Evolutionary conservation across 1,284 basidiomycete species (phyloP), one percentile per base, ranked within the genome.

Genomic region (Leccinum pallidistipes): DNA sequence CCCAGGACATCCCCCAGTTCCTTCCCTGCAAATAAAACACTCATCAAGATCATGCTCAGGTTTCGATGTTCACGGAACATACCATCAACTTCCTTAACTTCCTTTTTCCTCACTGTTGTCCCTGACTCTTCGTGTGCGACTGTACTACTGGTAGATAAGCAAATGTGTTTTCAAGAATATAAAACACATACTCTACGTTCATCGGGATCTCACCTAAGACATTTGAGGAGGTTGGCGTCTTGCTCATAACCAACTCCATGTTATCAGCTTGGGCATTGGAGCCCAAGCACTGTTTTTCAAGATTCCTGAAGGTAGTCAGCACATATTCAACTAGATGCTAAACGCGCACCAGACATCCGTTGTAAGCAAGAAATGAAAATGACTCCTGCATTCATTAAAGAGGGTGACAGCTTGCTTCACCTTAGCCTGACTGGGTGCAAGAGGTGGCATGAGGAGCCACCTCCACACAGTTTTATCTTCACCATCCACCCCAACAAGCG

Each of bases 361-460:
- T 18, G 50, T 52, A 10, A 52, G 50, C 50, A 52, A 52, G 29
- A 52, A 52, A 52, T 52, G 50, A 18, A 31, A 52, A 27, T 31
- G n/a, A 51, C 27, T 31, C 34, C 14, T 63, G 16, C n/a, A 16
- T 27, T 36, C 34, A 11, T 18, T 31, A 3, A 66, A 66, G 8
- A 65, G 16, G 40, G 47, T n/a, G 29, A 57, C 9, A 14, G 29
- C 58, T 24, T 65, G 31, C 45, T 45, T 29, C 9, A 64, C 36
- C 36, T 38, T 47, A n/a, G 45, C 52, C 12, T 38, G 38, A 6
- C 18, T 21, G 9, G 18, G 18, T 36, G 32, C 7, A 32, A 34
- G 14, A 32, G 16, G 52, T 53, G n/a, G 16, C 7, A 29, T 53
- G 11, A 21, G 52, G 18, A 53, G 31, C 29, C 29, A 53, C 16